Conservation (phyloP, 768 basidiomycete genomes). For the Lyophyllum atratum region DNA sequence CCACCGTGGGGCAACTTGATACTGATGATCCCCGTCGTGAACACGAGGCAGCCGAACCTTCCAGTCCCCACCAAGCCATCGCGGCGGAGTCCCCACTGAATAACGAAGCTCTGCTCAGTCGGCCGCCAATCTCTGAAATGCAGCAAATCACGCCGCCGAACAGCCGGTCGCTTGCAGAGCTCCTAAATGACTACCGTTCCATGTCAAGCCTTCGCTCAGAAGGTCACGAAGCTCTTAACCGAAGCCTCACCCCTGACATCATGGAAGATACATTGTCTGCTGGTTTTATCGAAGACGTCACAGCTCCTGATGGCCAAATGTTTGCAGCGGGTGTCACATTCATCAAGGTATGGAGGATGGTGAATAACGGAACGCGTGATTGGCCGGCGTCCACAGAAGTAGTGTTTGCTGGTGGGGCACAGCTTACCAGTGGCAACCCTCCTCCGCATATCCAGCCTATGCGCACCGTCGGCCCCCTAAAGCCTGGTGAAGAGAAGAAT, state of each 20-base stretch:
- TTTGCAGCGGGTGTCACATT: constrained; percentile 87
- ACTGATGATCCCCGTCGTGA: neutral
- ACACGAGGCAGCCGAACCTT: neutral
- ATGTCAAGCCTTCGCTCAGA: constrained; percentile 16
- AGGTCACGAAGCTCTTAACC: neutral
- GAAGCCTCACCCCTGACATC: neutral
- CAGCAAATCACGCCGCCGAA: constrained; percentile 8
- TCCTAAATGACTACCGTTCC: constrained; percentile 29
- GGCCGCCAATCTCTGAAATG: constrained; percentile 15
- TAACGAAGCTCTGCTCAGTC: constrained; percentile 30
- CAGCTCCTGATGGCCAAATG: constrained; percentile 71
- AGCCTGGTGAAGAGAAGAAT: constrained; percentile 59
- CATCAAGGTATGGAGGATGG: constrained; percentile 79
- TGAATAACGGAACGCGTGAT: constrained; percentile 59
- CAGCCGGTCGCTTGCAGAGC: constrained; percentile 29
- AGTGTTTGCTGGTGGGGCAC: constrained; percentile 70
- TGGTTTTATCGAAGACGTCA: constrained; percentile 64
- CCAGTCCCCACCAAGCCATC: neutral
- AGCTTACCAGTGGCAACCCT: constrained; percentile 40
- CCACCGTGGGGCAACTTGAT: neutral
- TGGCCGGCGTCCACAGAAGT: constrained; percentile 76
- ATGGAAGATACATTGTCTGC: constrained; percentile 41
- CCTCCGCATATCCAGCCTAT: constrained; percentile 1
- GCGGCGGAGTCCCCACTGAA: constrained; percentile 28
- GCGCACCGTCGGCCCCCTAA: constrained; percentile 50